phyloP scores from a whole-genome alignment of 805 yeast genomes.

The Myxozyma udenii region DNA sequence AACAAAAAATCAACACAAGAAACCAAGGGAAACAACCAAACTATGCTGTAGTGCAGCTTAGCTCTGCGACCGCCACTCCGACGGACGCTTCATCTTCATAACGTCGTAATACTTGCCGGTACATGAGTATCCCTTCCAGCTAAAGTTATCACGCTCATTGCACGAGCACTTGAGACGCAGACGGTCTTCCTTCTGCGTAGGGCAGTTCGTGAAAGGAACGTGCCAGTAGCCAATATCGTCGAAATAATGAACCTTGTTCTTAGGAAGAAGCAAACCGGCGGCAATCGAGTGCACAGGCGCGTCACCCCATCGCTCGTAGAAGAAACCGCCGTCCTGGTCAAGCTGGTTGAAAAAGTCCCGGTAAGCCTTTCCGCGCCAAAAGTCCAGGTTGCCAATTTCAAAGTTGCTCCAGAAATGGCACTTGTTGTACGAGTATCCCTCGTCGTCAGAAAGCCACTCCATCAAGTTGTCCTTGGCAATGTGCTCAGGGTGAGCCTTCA shows the following conservation, averaged over 20 bases:
- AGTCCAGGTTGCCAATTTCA: conserved; percentile 58
- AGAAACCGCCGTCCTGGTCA: conserved; percentile 64
- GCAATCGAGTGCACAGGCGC: conserved; percentile 72
- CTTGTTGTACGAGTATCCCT: conserved; percentile 61
- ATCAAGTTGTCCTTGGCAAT: conserved; percentile 61
- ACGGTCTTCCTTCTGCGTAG: conserved; percentile 51
- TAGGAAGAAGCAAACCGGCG: conserved; percentile 52
- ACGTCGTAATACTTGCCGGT: conserved; percentile 39
- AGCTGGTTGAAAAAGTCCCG: conserved; percentile 52
- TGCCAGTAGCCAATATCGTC: conserved; percentile 60
- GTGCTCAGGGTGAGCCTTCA: conserved; percentile 55
- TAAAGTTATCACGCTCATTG: conserved; percentile 38
- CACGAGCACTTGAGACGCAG: conserved; percentile 61
- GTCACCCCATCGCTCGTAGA: conserved; percentile 78
- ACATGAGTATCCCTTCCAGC: conserved; percentile 44
- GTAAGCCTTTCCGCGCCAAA: conserved; percentile 58
- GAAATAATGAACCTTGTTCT: conserved; percentile 55
- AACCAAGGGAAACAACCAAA: neutral
- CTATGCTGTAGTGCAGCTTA: too few species aligned
- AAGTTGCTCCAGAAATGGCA: conserved; percentile 85
- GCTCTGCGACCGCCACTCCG: conserved; percentile 29
- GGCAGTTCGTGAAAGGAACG: conserved; percentile 59
- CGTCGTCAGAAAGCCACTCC: conserved; percentile 68
- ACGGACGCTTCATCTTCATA: conserved; percentile 29
- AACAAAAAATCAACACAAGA: neutral